A percentile compares a stretch with the other conserved stretches of the same genome.
Conservation (phyloP, 495 filamentous ascomycete species). For the Massariosphaeria phaeospora region DNA sequence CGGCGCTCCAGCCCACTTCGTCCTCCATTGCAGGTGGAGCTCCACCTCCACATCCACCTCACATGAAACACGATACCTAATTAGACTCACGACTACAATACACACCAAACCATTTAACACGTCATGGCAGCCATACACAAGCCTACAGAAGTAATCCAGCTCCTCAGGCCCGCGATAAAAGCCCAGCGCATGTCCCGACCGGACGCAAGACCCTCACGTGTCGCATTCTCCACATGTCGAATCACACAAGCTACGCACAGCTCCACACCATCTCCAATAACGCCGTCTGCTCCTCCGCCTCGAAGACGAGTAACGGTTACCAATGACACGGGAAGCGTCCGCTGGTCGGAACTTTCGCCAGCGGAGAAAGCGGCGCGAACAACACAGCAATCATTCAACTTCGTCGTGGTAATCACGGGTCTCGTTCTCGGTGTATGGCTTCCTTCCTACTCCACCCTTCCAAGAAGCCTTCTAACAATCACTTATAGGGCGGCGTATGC, state of each 20-base stretch:
- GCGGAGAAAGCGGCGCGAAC: constrained; percentile 79
- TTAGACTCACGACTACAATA: too few relatives aligned
- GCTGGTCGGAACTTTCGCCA: constrained; percentile 69
- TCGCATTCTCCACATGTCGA: constrained; percentile 6
- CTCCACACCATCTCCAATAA: constrained; percentile 35
- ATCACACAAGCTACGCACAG: constrained; percentile 52
- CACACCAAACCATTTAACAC: too few relatives aligned
- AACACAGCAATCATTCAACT: constrained; percentile 86
- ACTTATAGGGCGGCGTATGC: constrained; percentile 61
- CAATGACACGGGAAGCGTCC: constrained; percentile 74
- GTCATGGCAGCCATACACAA: constrained; percentile 13
- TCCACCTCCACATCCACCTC: too few relatives aligned
- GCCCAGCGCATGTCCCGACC: not conserved
- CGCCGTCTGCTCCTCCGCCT: not conserved
- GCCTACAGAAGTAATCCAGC: constrained; percentile 17
- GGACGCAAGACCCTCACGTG: not conserved
- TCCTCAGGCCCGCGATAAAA: constrained; percentile 4
- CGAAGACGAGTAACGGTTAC: constrained; percentile 59
- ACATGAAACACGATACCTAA: too few relatives aligned
- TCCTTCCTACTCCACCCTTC: not conserved
- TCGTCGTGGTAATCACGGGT: constrained; percentile 70
- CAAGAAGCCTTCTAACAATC: constrained; percentile 22
- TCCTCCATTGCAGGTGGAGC: too few relatives aligned
- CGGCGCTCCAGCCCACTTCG: too few relatives aligned
- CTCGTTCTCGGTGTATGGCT: constrained; percentile 63